Base-by-base conservation (phyloP, 1,284 basidiomycete species). In the Cryptococcus sp. region DNA sequence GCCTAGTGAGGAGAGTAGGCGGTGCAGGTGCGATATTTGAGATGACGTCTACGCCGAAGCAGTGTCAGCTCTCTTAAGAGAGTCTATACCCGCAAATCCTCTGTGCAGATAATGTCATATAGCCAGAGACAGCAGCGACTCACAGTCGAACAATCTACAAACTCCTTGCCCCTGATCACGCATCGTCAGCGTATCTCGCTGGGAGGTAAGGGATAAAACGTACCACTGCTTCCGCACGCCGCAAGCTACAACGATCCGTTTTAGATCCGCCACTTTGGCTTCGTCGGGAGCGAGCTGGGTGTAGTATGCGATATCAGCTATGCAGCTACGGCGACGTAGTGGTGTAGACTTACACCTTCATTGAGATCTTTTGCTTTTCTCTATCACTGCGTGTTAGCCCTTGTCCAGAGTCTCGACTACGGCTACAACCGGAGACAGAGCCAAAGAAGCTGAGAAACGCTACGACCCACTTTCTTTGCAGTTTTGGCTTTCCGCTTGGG, bases 141-240 rank as follows among this genome's bases (percentile, higher is more conserved):
- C 48, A 73, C 73, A 5, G 80, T 82, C 25, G 85, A 82, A 50
- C 84, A 74, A 58, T 83, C 85, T 62, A 85, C 79, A 67, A 93
- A 88, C 63, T 91, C 85, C 71, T 86, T 90, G 17, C 66, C 56
- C 78, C 78, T 80, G 52, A 41, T 22, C 8, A 17, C 11, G 40
- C 20, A n/a, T 19, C 40, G 10, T 43, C 39, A 41, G n/a, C 30
- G 7, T 13, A 35, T 2, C 42, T n/a, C 6, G 46, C 15, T 16
- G 1, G 19, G 13, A 19, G n/a, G 25, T 38, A 22, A 51, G n/a
- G 7, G 17, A 16, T 30, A 20, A 20, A n/a, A 61, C 77, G 11
- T 82, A 84, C 91, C 91, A 93, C 27, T 85, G 81, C 77, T 90
- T 92, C 55, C 90, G 85, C 5, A 89, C 82, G 5, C 91, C 91